These are phyloP conservation scores for Moricandia moricandioides DNA, from an alignment of 345 rosid genomes.

Conservation along the genomic window DNA sequence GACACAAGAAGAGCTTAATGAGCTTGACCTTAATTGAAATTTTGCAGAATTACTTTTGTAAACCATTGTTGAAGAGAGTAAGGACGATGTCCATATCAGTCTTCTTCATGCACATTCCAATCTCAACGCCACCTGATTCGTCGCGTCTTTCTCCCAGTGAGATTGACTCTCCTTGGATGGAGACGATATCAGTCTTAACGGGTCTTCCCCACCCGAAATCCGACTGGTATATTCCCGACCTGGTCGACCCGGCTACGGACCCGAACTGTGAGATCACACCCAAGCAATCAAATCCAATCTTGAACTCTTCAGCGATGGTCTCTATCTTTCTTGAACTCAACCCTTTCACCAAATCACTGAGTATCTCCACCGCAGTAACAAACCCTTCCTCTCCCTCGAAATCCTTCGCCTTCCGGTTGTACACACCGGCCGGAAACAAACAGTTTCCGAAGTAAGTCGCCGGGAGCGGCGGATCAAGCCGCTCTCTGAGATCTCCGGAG, in stretches of 20 bases:
- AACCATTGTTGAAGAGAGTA: slow-evolving; percentile 1
- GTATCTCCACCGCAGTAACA: slow-evolving; percentile 2
- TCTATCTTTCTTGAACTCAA: slow-evolving; percentile 2
- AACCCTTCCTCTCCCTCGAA: slow-evolving; percentile 20
- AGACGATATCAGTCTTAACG: slow-evolving; percentile 5
- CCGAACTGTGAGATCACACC: background rate
- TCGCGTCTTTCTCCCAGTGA: slow-evolving; percentile 31
- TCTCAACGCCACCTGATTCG: slow-evolving; percentile 32
- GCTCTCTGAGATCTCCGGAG: slow-evolving; percentile 2
- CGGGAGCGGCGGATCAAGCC: background rate
- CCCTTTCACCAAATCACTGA: background rate
- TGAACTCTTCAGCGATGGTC: background rate
- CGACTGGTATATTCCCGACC: slow-evolving; percentile 22
- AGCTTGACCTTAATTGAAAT: too few relatives aligned
- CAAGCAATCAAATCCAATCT: background rate
- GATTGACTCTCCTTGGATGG: slow-evolving; percentile 3
- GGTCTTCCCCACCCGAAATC: slow-evolving; percentile 39
- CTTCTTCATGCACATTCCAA: slow-evolving; percentile 26
- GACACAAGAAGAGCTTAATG: too few relatives aligned
- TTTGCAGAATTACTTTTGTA: too few relatives aligned
- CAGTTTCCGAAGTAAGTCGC: slow-evolving; percentile 22
- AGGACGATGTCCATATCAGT: background rate
- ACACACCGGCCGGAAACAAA: slow-evolving; percentile 6
- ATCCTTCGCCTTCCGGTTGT: background rate
- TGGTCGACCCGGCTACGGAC: slow-evolving; percentile 27